These are phyloP conservation scores for Chlorella sp. DNA, from an alignment of 139 green algal species.

Conservation along the genomic window DNA sequence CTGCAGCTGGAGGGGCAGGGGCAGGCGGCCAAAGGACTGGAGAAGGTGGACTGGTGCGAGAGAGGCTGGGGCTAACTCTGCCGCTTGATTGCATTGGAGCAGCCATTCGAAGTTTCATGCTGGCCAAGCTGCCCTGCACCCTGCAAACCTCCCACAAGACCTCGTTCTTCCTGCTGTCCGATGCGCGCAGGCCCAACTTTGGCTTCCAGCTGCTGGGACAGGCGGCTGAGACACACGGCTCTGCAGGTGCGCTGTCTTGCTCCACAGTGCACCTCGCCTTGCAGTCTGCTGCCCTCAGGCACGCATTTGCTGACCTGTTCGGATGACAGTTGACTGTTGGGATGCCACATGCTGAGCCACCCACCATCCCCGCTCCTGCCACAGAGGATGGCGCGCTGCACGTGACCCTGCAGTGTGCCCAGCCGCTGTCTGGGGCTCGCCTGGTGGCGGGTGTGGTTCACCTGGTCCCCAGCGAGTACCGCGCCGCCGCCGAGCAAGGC, in stretches of 20 bases:
- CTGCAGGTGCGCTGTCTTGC: too few relatives aligned
- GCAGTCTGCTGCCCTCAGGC: too few relatives aligned
- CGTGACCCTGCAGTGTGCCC: background rate
- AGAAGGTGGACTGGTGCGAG: slow-evolving; percentile 9
- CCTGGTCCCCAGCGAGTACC: slow-evolving; percentile 7
- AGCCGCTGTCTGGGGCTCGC: slow-evolving; percentile 6
- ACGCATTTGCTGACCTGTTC: too few relatives aligned
- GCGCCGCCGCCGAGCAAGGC: background rate
- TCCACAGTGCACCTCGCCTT: too few relatives aligned
- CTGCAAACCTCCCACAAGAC: too few relatives aligned
- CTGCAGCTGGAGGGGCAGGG: slow-evolving; percentile 12
- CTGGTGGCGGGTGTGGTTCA: slow-evolving; percentile 8
- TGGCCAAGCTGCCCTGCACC: too few relatives aligned
- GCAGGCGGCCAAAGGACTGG: background rate
- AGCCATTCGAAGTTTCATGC: too few relatives aligned
- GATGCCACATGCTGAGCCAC: too few relatives aligned
- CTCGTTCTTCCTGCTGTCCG: too few relatives aligned
- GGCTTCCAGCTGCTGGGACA: slow-evolving; percentile 1
- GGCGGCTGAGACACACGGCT: background rate
- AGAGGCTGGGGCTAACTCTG: too few relatives aligned
- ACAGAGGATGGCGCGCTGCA: slow-evolving; percentile 1
- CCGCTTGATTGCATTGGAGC: too few relatives aligned
- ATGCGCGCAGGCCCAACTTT: background rate
- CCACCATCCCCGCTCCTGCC: background rate
- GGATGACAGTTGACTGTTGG: too few relatives aligned